phyloP scores from a whole-genome alignment of 495 filamentous ascomycete species.

The Cercophora samala region DNA sequence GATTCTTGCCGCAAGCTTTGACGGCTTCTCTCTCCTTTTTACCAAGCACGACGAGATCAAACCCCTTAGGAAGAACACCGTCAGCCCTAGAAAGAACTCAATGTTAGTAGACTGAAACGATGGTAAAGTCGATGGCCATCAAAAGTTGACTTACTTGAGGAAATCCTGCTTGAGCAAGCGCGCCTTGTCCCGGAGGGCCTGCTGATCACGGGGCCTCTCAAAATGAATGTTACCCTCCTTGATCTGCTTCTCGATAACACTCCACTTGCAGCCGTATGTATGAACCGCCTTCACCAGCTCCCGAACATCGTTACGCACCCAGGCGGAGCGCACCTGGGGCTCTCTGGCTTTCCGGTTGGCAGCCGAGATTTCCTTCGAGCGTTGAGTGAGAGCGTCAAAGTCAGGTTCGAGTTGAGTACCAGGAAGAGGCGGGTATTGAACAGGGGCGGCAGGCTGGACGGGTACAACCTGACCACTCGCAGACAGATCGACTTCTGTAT shows the following conservation, averaged over 20 bases:
- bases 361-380: conserved; percentile 27
- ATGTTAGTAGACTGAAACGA: conserved; percentile 3
- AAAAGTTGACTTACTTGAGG: conserved; percentile 48
- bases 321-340: conserved; percentile 47
- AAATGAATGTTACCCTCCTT: conserved; percentile 34
- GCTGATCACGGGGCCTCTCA: conserved; percentile 50
- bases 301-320: conserved; percentile 45
- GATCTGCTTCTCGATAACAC: conserved; percentile 44
- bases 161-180: conserved; percentile 59
- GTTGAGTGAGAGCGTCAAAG: conserved; percentile 27
- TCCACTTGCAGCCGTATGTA: conserved; percentile 51
- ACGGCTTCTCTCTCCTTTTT: conserved; percentile 48
- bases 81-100: conserved; percentile 26
- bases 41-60: conserved; percentile 48
- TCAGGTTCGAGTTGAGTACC: conserved; percentile 27
- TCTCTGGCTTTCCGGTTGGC: conserved; percentile 26
- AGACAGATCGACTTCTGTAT: neutral
- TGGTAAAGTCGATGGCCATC: neutral
- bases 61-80: conserved; percentile 41
- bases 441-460: neutral
- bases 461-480: conserved; percentile 4
- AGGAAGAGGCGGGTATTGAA: conserved; percentile 27
- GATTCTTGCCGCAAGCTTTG: conserved; percentile 40
- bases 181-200: conserved; percentile 65
- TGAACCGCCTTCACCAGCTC: conserved; percentile 51